Evolutionary conservation across 106 monocot species (phyloP).

Genomic region (Apostasia shenzhenica): DNA sequence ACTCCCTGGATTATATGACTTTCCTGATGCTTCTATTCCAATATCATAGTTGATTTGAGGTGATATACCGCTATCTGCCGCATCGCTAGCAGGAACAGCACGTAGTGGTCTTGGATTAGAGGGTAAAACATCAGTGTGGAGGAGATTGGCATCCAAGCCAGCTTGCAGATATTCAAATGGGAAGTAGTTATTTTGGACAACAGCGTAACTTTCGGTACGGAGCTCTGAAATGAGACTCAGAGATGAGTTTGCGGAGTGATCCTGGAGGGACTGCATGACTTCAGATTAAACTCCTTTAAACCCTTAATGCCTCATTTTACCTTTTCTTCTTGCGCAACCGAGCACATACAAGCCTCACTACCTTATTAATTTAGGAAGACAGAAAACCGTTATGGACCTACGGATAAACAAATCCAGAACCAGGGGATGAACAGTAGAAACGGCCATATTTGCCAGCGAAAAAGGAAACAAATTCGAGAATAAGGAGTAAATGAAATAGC

Average conservation of each 20-base stretch:
- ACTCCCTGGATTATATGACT: background rate
- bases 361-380: no score
- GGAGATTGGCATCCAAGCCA: background rate
- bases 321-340: no score
- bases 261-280: background rate
- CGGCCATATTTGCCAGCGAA: no score
- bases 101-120: background rate
- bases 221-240: background rate
- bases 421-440: no score
- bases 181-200: background rate
- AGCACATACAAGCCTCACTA: no score
- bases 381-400: no score
- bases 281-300: background rate
- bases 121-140: background rate
- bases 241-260: background rate
- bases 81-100: conserved; percentile 1
- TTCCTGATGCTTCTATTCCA: background rate
- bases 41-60: background rate
- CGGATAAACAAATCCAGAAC: no score
- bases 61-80: background rate
- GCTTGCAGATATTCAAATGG: background rate
- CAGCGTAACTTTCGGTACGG: background rate
- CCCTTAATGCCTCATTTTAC: background rate
- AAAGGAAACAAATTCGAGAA: no score
- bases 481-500: no score